Conservation (phyloP, 2,329 filamentous ascomycete species). For the Pseudocercospora cruenta region DNA sequence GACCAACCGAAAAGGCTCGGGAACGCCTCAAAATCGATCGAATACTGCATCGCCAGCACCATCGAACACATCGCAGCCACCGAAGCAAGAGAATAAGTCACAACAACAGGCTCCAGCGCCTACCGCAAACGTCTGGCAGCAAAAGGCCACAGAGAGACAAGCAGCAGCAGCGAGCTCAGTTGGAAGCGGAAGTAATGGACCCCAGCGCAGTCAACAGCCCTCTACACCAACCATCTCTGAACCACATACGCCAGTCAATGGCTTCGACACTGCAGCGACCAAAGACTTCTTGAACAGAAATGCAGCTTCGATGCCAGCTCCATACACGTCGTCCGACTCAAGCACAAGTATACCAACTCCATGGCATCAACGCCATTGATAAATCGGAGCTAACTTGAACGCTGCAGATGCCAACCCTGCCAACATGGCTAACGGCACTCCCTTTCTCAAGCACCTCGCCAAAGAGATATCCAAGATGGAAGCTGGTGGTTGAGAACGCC, state of each 20-base stretch:
- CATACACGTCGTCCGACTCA: conserved; percentile 28
- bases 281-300: conserved; percentile 48
- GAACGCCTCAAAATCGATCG: conserved; percentile 38
- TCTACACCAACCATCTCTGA: conserved; percentile 17
- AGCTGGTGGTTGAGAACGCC: conserved; percentile 29
- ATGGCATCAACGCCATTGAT: no score
- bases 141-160: conserved; percentile 6
- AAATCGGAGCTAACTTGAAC: no score
- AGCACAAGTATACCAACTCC: neutral
- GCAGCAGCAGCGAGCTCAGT: conserved; percentile 10
- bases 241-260: conserved; percentile 36
- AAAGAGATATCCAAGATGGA: conserved; percentile 49
- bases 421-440: conserved; percentile 43
- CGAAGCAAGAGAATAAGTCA: conserved; percentile 19
- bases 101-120: neutral
- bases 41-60: conserved; percentile 32
- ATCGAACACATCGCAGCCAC: conserved; percentile 24
- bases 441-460: conserved; percentile 51
- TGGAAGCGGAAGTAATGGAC: neutral
- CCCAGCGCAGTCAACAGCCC: conserved; percentile 21
- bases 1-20: conserved; percentile 23
- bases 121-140: neutral
- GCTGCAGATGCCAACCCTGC: conserved; percentile 32
- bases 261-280: conserved; percentile 51
- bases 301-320: conserved; percentile 28